Evolutionary conservation across 495 filamentous ascomycete species (phyloP), one percentile per base, ranked within the genome.

Genomic region (Cercophora newfieldiana): DNA sequence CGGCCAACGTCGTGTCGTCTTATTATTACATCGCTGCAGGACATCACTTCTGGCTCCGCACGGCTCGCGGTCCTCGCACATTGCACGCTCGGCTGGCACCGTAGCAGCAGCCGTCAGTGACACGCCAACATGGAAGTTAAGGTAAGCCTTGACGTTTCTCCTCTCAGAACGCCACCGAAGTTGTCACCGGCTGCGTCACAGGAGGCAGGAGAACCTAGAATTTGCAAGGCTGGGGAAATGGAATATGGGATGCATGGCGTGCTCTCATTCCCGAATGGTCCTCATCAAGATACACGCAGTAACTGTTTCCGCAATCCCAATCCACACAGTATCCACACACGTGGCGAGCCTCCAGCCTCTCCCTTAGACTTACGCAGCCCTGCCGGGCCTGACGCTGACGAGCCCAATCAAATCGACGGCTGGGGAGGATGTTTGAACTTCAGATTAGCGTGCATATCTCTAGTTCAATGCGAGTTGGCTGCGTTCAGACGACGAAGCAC

Each of bases 311-410:
- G 21, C 21, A 55, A 10, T 28, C 21, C n/a, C 21, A 22, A 5
- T 25, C 14, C 19, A 19, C n/a, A 30, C 16, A 18, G 24, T 14
- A 25, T 29, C 16, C 18, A 29, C 55, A 58, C 26, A 58, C 55
- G 55, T 58, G 55, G 55, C 55, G 55, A 37, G 8, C 29, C 55
- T 21, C 59, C 26, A 58, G 55, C 26, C 55, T 18, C 29, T 16
- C 26, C n/a, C 33, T 48, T 58, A 18, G 25, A 58, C 55, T 37
- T 31, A 37, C 55, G 55, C 55, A 58, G 55, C 26, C 50, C 50
- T 24, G 50, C 50, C 19, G 22, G 50, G 21, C 5, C 19, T 19
- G 21, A 19, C 21, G 50, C 24, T 7, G 50, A 53, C 55, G 24
- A 37, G n/a, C 55, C 55, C 55, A 58, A 33, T 33, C 55, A 58